These are phyloP conservation scores for Sisymbrium altissimum DNA, from an alignment of 345 rosid genomes.

Conservation along the genomic window DNA sequence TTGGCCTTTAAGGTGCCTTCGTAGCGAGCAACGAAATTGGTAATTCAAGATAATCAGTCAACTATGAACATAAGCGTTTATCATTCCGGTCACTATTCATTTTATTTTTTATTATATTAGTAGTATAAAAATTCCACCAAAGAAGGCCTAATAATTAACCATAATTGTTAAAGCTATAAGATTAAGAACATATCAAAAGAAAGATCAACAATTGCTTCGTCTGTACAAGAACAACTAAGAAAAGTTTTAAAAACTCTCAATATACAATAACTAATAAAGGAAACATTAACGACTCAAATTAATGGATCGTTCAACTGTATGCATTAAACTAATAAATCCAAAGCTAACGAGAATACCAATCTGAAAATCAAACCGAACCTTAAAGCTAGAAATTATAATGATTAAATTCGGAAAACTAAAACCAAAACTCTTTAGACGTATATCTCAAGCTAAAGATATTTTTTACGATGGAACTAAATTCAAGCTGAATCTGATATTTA, in stretches of 20 bases:
- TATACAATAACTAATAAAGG: neutral
- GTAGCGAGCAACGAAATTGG: neutral
- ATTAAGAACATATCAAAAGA: slow-evolving; percentile 3
- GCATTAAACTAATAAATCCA: neutral
- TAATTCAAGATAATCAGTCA: slow-evolving; percentile 12
- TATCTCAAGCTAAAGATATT: too few relatives aligned
- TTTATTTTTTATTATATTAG: too few relatives aligned
- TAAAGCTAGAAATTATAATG: too few relatives aligned
- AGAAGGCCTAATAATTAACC: slow-evolving; percentile 1
- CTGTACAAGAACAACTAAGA: neutral
- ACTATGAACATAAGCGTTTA: neutral
- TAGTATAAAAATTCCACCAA: neutral
- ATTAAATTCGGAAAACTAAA: too few relatives aligned
- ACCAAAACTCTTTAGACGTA: too few relatives aligned
- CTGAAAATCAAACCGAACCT: neutral
- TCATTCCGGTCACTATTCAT: neutral
- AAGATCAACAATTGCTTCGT: neutral
- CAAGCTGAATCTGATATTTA: too few relatives aligned
- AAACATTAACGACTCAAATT: neutral
- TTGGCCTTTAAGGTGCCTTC: slow-evolving; percentile 2
- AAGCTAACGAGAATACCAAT: neutral
- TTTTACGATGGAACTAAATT: too few relatives aligned
- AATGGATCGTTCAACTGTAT: neutral
- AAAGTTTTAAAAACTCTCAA: neutral
- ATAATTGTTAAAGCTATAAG: neutral